phyloP scores from a whole-genome alignment of 2,329 filamentous ascomycete species.

The Hypoxylon sp. region DNA sequence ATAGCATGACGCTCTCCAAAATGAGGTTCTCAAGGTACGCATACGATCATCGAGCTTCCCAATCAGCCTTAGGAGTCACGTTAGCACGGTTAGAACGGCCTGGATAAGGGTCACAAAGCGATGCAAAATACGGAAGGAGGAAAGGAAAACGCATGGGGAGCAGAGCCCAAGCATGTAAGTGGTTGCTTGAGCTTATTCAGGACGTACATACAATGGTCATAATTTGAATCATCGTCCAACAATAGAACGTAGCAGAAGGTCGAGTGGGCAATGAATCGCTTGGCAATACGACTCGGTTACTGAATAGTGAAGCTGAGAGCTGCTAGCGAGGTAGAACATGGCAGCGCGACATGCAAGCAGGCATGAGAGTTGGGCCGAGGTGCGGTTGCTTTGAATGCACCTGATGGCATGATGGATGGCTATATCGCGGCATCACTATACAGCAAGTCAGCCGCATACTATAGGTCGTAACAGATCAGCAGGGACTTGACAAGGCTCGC shows the following conservation, averaged over 20 bases:
- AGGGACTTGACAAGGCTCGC: constrained; percentile 22
- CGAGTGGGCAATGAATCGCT: constrained; percentile 24
- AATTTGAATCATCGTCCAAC: constrained; percentile 15
- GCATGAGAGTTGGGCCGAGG: constrained; percentile 39
- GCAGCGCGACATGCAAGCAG: constrained; percentile 30
- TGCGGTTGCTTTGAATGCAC: constrained; percentile 35
- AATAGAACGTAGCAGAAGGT: constrained; percentile 12
- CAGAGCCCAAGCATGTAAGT: constrained; percentile 16
- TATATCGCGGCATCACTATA: constrained; percentile 18
- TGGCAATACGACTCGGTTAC: constrained; percentile 38
- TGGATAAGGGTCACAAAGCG: constrained; percentile 35
- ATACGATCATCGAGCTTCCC: constrained; percentile 43
- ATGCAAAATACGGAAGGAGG: constrained; percentile 51
- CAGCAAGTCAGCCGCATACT: constrained; percentile 38
- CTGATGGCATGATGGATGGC: constrained; percentile 35
- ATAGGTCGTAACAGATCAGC: constrained; percentile 29
- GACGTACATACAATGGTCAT: constrained; percentile 14
- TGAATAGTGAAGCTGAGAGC: constrained; percentile 29
- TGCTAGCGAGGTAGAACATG: constrained; percentile 13
- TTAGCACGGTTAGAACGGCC: constrained; percentile 13
- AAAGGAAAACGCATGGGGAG: constrained; percentile 21
- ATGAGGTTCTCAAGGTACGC: constrained; percentile 36
- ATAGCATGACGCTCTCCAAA: constrained; percentile 40
- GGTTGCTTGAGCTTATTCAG: constrained; percentile 31
- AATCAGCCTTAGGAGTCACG: constrained; percentile 36